Evolutionary conservation across 2,329 filamentous ascomycete species (phyloP).

Genomic region (Coniochaeta sp.): DNA sequence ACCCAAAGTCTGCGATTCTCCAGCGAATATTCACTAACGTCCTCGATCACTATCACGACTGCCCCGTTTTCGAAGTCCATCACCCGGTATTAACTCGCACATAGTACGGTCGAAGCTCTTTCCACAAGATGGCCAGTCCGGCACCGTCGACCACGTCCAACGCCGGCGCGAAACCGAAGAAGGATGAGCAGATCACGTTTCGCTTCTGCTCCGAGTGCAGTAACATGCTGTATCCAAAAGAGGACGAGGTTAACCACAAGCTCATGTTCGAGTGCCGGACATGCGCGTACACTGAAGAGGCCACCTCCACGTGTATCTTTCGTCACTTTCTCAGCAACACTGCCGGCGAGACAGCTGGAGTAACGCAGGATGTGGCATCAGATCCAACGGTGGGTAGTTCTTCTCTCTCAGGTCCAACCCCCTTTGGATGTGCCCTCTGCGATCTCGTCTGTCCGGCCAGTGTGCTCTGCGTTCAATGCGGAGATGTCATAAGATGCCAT

Average conservation of each 20-base stretch:
- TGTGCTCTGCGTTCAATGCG: neutral
- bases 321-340: constrained; percentile 89
- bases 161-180: constrained; percentile 35
- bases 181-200: constrained; percentile 77
- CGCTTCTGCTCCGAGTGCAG: constrained; percentile 98
- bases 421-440: neutral
- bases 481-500: neutral
- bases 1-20: neutral
- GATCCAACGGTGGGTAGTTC: constrained; percentile 91
- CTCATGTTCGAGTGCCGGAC: constrained; percentile 95
- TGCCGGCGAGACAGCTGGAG: constrained; percentile 90
- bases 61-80: neutral
- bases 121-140: constrained; percentile 46
- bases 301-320: constrained; percentile 85
- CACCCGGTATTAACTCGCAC: neutral
- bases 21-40: neutral
- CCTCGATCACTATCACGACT: neutral
- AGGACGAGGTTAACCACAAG: constrained; percentile 75
- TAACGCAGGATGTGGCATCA: constrained; percentile 92
- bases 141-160: constrained; percentile 40
- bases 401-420: neutral
- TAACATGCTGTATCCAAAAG: constrained; percentile 96
- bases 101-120: neutral
- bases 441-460: neutral
- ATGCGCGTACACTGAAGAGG: constrained; percentile 84